Conservation (phyloP, 140 eudicot species). For the Cichorium intybus region DNA sequence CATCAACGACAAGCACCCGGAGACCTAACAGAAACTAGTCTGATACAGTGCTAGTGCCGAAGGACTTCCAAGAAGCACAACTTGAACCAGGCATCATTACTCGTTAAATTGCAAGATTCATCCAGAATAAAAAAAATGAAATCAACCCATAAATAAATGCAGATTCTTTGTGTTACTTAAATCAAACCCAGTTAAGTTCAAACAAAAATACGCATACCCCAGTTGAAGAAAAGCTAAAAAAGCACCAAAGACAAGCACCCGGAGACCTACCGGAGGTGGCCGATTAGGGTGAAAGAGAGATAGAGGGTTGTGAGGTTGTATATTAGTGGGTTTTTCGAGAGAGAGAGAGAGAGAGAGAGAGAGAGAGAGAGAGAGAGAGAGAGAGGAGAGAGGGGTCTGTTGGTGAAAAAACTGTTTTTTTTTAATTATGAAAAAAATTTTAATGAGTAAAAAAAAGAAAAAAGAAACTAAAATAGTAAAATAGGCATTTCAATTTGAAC, state of each 20-base stretch:
- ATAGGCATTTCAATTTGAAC: too few relatives aligned
- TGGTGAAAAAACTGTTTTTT: too few relatives aligned
- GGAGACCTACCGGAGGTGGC: too few relatives aligned
- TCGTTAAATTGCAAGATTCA: constrained; percentile 38
- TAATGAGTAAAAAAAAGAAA: too few relatives aligned
- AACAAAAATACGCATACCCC: constrained; percentile 9
- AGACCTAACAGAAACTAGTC: constrained; percentile 89
- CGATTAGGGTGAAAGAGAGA: too few relatives aligned
- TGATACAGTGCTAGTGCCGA: constrained; percentile 29
- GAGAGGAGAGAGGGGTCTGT: too few relatives aligned
- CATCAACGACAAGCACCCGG: constrained; percentile 94
- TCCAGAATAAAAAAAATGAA: constrained; percentile 3
- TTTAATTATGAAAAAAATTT: too few relatives aligned
- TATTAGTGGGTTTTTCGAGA: too few relatives aligned
- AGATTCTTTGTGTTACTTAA: not conserved
- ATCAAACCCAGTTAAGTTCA: constrained; percentile 17
- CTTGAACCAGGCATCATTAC: constrained; percentile 49
- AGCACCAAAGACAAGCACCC: not conserved
- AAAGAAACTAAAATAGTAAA: too few relatives aligned
- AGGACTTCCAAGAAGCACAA: constrained; percentile 52
- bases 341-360: too few relatives aligned
- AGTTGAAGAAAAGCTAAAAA: constrained; percentile 6
- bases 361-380: too few relatives aligned
- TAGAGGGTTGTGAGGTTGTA: too few relatives aligned
- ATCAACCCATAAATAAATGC: constrained; percentile 1